Evolutionary conservation across 352 stramenopile genomes (phyloP).

Genomic region (Blastocystis sp.): DNA sequence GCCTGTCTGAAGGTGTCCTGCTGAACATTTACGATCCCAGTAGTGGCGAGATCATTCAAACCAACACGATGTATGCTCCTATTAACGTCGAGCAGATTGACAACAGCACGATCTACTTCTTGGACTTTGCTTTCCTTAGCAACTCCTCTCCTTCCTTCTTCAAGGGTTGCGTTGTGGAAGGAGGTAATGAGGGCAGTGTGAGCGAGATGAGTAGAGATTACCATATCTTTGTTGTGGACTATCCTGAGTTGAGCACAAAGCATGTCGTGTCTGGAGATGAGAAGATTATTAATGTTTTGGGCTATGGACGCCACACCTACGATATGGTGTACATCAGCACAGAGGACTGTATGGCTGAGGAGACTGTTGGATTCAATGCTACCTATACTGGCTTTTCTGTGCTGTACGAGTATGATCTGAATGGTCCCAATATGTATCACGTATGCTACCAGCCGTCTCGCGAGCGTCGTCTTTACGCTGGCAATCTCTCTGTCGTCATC

Average conservation of each 20-base stretch:
- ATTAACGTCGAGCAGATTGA: not conserved
- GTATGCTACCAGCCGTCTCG: constrained; percentile 36
- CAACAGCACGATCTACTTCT: not conserved
- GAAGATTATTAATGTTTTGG: constrained; percentile 12
- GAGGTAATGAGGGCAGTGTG: not conserved
- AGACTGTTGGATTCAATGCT: not conserved
- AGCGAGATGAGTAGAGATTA: not conserved
- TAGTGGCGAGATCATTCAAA: not conserved
- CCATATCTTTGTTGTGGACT: not conserved
- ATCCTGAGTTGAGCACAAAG: not conserved
- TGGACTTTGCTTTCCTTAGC: constrained; percentile 26
- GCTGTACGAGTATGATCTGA: not conserved
- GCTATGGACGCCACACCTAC: not conserved
- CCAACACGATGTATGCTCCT: not conserved
- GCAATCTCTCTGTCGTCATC: constrained; percentile 6
- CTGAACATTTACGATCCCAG: not conserved
- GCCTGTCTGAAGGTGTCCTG: not conserved
- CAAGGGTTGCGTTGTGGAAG: constrained; percentile 30
- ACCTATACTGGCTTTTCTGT: not conserved
- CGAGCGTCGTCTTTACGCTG: not conserved
- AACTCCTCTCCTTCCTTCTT: constrained; percentile 37
- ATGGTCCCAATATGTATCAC: not conserved
- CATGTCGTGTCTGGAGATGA: constrained; percentile 4
- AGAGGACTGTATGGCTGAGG: constrained; percentile 3
- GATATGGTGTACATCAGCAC: constrained; percentile 30